Conservation (phyloP, 2,329 filamentous ascomycete species). For the Acrocalymma vagum region DNA sequence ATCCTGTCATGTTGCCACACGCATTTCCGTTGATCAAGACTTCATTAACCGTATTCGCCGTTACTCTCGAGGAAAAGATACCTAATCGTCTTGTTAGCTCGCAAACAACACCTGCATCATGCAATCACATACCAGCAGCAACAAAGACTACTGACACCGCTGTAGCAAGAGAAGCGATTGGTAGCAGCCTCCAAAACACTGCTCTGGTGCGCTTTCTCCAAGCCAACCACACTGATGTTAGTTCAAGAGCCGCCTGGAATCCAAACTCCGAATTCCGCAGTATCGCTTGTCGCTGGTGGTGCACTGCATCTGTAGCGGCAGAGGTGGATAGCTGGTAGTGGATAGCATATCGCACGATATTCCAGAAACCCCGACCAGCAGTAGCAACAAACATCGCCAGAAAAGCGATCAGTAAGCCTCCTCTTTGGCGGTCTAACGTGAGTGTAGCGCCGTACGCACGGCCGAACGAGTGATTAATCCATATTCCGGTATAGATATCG, state of each 20-base stretch:
- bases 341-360: slow-evolving; percentile 15
- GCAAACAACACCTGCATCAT: no score
- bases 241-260: slow-evolving; percentile 12
- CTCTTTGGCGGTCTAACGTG: slow-evolving; percentile 17
- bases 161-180: slow-evolving; percentile 20
- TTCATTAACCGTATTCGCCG: neutral
- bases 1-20: neutral
- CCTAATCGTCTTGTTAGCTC: neutral
- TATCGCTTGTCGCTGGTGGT: slow-evolving; percentile 44
- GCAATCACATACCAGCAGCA: slow-evolving; percentile 16
- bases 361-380: slow-evolving; percentile 23
- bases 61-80: slow-evolving; percentile 1
- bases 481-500: slow-evolving; percentile 23
- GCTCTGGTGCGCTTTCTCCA: slow-evolving; percentile 27
- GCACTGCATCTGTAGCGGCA: slow-evolving; percentile 29
- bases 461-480: slow-evolving; percentile 23
- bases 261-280: slow-evolving; percentile 37
- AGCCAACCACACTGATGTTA: slow-evolving; percentile 4
- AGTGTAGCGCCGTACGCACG: slow-evolving; percentile 21
- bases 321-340: slow-evolving; percentile 15
- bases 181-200: slow-evolving; percentile 15
- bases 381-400: slow-evolving; percentile 27
- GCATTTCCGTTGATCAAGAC: neutral
- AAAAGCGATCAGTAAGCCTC: slow-evolving; percentile 29
- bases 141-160: slow-evolving; percentile 28